A percentile compares a stretch with the other conserved stretches of the same genome.
Conservation (phyloP, 345 rosid genomes). For the Euphorbia peplus region DNA sequence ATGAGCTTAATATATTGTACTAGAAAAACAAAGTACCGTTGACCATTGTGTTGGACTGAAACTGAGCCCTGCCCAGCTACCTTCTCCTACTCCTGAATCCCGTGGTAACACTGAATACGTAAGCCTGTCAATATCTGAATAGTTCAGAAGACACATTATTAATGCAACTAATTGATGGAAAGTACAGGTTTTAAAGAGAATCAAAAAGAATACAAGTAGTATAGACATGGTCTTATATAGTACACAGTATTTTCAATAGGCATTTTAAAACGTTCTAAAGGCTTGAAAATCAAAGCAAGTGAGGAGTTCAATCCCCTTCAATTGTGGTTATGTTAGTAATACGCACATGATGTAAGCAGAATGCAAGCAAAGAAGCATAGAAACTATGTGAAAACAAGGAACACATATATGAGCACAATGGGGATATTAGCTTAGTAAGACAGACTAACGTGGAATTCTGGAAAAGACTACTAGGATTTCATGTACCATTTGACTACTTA, state of each 20-base stretch:
- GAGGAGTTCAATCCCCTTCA: not conserved
- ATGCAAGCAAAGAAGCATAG: not conserved
- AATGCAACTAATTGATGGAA: constrained; percentile 18
- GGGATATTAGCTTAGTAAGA: not conserved
- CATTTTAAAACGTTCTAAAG: not conserved
- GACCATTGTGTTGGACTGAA: constrained; percentile 68
- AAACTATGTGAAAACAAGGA: not conserved
- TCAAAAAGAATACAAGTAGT: not conserved
- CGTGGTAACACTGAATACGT: constrained; percentile 60
- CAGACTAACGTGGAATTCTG: not conserved
- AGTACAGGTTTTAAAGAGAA: not conserved
- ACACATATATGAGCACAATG: not conserved
- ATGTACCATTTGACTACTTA: not conserved
- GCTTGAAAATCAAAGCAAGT: not conserved
- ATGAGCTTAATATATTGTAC: not conserved
- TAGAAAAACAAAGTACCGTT: constrained; percentile 35
- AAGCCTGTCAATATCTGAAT: constrained; percentile 49
- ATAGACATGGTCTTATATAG: not conserved
- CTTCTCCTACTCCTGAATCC: constrained; percentile 70
- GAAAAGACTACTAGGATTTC: not conserved
- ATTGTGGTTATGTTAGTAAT: not conserved
- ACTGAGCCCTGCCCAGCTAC: constrained; percentile 72
- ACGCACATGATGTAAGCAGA: not conserved
- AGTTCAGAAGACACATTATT: constrained; percentile 13
- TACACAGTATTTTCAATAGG: not conserved